These are phyloP conservation scores for Lindgomyces ingoldianus DNA, from an alignment of 495 filamentous ascomycete genomes.

Conservation along the genomic window DNA sequence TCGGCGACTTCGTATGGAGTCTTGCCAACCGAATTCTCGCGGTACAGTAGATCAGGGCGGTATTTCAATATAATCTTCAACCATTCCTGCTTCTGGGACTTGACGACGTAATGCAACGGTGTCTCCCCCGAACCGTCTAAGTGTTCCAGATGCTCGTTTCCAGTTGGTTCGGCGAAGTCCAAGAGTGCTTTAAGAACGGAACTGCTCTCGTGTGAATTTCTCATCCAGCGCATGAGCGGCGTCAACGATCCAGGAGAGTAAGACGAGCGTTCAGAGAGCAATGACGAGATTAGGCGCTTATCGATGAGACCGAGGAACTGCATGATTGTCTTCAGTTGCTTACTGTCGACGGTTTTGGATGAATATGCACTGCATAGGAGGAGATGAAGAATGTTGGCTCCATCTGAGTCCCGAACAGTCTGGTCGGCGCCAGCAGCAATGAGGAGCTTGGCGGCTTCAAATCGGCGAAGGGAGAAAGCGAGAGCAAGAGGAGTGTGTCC, in stretches of 20 bases:
- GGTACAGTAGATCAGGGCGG: constrained; percentile 59
- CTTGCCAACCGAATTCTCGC: constrained; percentile 69
- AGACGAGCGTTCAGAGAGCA: constrained; percentile 53
- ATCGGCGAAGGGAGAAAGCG: constrained; percentile 55
- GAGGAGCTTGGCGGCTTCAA: constrained; percentile 58
- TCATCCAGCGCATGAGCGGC: constrained; percentile 50
- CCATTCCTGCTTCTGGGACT: constrained; percentile 42
- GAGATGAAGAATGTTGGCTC: constrained; percentile 63
- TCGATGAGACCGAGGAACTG: constrained; percentile 58
- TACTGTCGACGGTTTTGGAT: not conserved
- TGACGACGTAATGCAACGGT: constrained; percentile 60
- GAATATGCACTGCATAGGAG: constrained; percentile 45
- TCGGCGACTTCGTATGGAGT: constrained; percentile 68
- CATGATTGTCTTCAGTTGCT: constrained; percentile 38
- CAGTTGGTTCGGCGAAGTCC: constrained; percentile 49
- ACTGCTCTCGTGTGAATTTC: constrained; percentile 25
- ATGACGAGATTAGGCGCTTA: constrained; percentile 46
- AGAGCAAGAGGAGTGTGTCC: constrained; percentile 64
- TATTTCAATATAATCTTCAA: constrained; percentile 55
- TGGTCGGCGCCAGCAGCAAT: constrained; percentile 68
- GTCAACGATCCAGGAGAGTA: constrained; percentile 51
- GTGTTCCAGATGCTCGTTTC: constrained; percentile 56
- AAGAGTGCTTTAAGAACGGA: constrained; percentile 48
- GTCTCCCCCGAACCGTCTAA: constrained; percentile 70
- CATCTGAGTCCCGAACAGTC: constrained; percentile 52